phyloP scores from a whole-genome alignment of 352 stramenopile species.

The Blastocystis sp. region DNA sequence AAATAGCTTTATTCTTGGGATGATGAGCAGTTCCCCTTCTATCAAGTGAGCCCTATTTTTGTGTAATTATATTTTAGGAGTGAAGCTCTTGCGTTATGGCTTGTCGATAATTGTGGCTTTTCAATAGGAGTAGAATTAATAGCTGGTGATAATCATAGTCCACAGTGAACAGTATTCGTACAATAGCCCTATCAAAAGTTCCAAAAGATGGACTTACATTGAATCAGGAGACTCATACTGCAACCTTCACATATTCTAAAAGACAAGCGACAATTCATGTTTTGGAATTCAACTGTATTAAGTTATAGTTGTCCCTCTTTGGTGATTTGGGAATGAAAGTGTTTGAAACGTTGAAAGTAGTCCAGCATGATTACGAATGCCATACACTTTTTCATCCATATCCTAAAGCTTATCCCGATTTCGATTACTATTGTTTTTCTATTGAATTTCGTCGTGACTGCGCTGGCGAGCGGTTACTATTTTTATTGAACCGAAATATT shows the following conservation, averaged over 20 bases:
- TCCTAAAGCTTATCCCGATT: background rate
- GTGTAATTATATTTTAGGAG: background rate
- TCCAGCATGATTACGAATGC: background rate
- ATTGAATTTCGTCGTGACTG: background rate
- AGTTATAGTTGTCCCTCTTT: slow-evolving; percentile 32
- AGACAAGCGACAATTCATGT: background rate
- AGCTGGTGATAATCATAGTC: background rate
- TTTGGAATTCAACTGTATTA: background rate
- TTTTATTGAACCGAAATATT: background rate
- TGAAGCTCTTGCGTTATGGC: background rate
- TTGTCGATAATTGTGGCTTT: slow-evolving; percentile 63
- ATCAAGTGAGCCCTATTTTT: slow-evolving; percentile 10
- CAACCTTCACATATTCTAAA: background rate
- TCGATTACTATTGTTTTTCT: background rate
- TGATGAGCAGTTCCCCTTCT: slow-evolving; percentile 33
- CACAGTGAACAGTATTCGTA: background rate
- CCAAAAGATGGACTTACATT: background rate
- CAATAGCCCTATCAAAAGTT: background rate
- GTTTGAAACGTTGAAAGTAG: slow-evolving; percentile 15
- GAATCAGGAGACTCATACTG: background rate
- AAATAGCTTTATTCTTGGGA: slow-evolving; percentile 17
- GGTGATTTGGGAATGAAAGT: slow-evolving; percentile 50
- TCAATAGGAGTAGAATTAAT: background rate
- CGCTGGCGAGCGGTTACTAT: background rate
- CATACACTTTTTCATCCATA: background rate